phyloP scores from a whole-genome alignment of 2,329 filamentous ascomycete genomes.

The Metarhizium humberi region DNA sequence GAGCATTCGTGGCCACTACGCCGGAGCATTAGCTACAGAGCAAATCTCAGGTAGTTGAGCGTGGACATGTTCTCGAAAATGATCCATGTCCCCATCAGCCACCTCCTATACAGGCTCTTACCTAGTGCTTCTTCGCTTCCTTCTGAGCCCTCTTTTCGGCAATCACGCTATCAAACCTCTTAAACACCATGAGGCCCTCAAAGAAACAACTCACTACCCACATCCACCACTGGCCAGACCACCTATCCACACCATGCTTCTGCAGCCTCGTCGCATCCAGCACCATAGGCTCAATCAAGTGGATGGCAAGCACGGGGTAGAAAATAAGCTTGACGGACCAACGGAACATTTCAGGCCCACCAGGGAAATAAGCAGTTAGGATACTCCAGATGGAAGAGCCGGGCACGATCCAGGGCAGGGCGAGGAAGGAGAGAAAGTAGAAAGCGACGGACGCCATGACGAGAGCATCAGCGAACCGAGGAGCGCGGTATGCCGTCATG shows the following conservation, averaged over 20 bases:
- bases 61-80: not conserved
- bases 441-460: slow-evolving; percentile 45
- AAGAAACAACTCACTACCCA: slow-evolving; percentile 46
- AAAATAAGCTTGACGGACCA: slow-evolving; percentile 51
- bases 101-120: not conserved
- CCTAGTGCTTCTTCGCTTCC: slow-evolving; percentile 30
- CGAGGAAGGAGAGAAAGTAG: slow-evolving; percentile 43
- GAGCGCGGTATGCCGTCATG: slow-evolving; percentile 31
- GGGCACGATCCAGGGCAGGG: slow-evolving; percentile 38
- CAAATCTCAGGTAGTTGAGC: too few relatives aligned
- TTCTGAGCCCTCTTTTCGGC: slow-evolving; percentile 30
- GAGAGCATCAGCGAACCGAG: slow-evolving; percentile 35
- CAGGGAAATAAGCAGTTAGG: slow-evolving; percentile 43
- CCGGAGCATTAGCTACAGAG: too few relatives aligned
- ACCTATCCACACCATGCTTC: slow-evolving; percentile 37
- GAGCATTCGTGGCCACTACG: too few relatives aligned
- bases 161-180: slow-evolving; percentile 41
- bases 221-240: slow-evolving; percentile 39
- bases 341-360: slow-evolving; percentile 48
- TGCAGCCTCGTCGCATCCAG: slow-evolving; percentile 36
- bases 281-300: slow-evolving; percentile 52
- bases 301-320: slow-evolving; percentile 51
- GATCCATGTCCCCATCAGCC: not conserved
- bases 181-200: slow-evolving; percentile 43
- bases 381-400: slow-evolving; percentile 40